These are phyloP conservation scores for Colletotrichum endophyticum DNA, from an alignment of 2,329 filamentous ascomycete genomes.

Conservation along the genomic window DNA sequence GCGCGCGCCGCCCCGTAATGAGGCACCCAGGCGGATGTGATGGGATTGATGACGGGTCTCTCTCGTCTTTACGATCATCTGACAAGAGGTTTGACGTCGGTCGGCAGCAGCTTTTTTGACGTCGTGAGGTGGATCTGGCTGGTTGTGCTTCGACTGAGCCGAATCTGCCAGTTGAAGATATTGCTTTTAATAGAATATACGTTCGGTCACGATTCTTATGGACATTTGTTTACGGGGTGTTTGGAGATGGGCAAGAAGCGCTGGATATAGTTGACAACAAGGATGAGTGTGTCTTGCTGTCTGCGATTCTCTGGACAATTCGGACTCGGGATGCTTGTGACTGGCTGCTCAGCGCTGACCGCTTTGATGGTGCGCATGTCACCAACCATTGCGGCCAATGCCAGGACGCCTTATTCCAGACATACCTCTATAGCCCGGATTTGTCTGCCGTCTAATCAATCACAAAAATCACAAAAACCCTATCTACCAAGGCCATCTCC, in stretches of 20 bases:
- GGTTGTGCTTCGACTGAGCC: neutral
- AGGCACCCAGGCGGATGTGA: neutral
- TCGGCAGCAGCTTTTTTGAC: neutral
- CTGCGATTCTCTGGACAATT: neutral
- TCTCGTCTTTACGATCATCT: neutral
- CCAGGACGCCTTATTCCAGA: neutral
- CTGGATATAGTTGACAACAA: neutral
- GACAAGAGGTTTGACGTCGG: neutral
- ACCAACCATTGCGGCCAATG: neutral
- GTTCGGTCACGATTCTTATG: neutral
- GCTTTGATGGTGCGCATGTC: neutral
- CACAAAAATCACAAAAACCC: neutral
- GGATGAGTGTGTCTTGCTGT: neutral
- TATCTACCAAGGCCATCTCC: neutral
- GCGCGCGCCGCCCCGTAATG: neutral
- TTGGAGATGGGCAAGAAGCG: neutral
- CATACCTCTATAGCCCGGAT: neutral
- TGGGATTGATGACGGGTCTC: neutral
- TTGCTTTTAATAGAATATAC: slow-evolving; percentile 16
- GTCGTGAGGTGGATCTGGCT: neutral
- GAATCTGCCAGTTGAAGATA: slow-evolving; percentile 7
- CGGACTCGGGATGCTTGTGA: neutral
- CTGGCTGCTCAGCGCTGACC: neutral
- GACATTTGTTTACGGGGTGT: neutral
- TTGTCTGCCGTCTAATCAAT: neutral